Base-by-base conservation (phyloP, 768 basidiomycete species). In the Auricularia cornea region DNA sequence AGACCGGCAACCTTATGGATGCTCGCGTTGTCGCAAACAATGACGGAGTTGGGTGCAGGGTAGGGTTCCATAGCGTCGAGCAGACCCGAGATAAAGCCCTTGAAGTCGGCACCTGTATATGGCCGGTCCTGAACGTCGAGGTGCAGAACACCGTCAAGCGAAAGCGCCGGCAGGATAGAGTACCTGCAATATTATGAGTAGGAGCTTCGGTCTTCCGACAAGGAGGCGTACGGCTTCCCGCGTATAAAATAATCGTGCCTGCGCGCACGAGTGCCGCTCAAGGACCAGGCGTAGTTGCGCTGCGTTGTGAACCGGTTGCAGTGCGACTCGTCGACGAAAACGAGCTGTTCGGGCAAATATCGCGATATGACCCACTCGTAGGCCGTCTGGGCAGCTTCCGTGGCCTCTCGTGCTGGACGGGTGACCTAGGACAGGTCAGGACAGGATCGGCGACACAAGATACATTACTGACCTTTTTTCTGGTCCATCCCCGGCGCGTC, bases 311-410 rank as follows among this genome's bases (percentile, higher is more conserved):
- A 65, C 3, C 70, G 67, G 61, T 76, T 73, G 65, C 70, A 74
- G 3, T 70, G 66, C 60, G 68, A 71, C 62, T 77, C 76, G 61
- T 78, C 76, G 1, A 75, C 68, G 61, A 77, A 77, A 2, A 77
- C 69, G 6, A 72, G 71, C 32, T 67, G 66, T 4, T 68, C 64
- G 1, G 71, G 40, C 3, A 26, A 20, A 44, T 64, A 71, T 8
- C 18, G 38, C 18, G 38, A 8, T 8, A 40, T 40, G 18, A 40
- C 38, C 38, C 38, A 40, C 8, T 40, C 8, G 8, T 40, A 8
- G 18, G 38, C 38, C 8, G 8, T 8, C 38, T 40, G 38, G 8
- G 8, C 38, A 40, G 38, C 38, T 8, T 40, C 38, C 8, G 8
- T 40, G 38, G 38, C 38, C 38, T 40, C 38, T 8, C 8, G 8